These are phyloP conservation scores for Reticulascus tulasneorum DNA, from an alignment of 2,329 filamentous ascomycete genomes.

Conservation along the genomic window DNA sequence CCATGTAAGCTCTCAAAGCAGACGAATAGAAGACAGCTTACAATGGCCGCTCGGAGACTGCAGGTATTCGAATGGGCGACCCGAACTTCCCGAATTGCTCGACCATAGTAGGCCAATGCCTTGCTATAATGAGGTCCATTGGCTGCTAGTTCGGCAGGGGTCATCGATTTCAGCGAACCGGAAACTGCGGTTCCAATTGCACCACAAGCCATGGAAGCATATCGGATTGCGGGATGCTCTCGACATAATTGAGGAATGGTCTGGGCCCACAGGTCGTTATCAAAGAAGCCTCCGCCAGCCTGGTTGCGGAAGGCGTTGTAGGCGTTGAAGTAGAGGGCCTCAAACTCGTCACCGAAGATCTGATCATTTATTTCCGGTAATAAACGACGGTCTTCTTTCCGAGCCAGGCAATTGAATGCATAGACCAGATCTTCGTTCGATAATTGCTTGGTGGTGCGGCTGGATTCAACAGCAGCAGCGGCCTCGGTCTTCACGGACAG, in stretches of 20 bases:
- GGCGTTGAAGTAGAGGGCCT: constrained; percentile 22
- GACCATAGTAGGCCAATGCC: constrained; percentile 29
- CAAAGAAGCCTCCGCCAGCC: constrained; percentile 25
- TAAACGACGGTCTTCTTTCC: not conserved
- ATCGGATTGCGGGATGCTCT: constrained; percentile 28
- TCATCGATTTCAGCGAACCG: constrained; percentile 5
- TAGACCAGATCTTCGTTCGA: not conserved
- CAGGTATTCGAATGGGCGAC: constrained; percentile 10
- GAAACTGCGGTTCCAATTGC: constrained; percentile 22
- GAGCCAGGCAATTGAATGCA: too few species aligned
- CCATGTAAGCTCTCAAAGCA: constrained; percentile 31
- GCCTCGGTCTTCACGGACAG: not conserved
- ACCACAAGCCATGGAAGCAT: constrained; percentile 33
- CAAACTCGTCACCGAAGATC: constrained; percentile 14
- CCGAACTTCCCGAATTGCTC: constrained; percentile 24
- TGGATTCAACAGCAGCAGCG: not conserved
- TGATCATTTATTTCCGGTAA: not conserved
- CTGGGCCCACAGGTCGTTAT: constrained; percentile 29
- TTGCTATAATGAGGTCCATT: constrained; percentile 21
- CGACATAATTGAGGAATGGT: constrained; percentile 29
- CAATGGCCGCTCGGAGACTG: constrained; percentile 23
- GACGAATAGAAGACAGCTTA: constrained; percentile 33
- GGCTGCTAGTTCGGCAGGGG: constrained; percentile 7
- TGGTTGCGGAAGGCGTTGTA: constrained; percentile 19
- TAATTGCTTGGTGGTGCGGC: not conserved